Base-by-base conservation (phyloP, 2,329 filamentous ascomycete genomes). In the Fusarium siculi region DNA sequence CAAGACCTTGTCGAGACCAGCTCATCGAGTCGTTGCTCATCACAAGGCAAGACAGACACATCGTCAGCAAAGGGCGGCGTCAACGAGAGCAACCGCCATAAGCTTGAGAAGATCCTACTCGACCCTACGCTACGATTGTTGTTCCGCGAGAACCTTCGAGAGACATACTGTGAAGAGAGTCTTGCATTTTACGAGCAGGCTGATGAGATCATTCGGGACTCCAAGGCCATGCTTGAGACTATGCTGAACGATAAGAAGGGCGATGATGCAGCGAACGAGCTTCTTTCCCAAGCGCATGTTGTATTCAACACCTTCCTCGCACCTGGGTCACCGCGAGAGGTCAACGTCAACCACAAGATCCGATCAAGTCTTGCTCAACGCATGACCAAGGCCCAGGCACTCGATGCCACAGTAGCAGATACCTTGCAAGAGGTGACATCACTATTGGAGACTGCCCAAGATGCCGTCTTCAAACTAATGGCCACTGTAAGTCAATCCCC, bases 291-390 rank as follows among this genome's bases (percentile, higher is more conserved):
- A 73, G 95, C 96, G 6, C 98, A 99, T 83, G 94, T 93, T 76
- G 91, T 98, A 72, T 99, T 98, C 88, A 99, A 98, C 79, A 96
- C 96, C n/a, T 99, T 98, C 84, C 84, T 99, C 73, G 96, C 96
- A 1, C 96, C 96, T 7, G 96, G 96, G 3, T 98, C 96, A 49
- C 96, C 96, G 4, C 97, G 96, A 80, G 96, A 99, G 84, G 89
- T 98, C 66, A 98, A 98, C 84, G 98, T 98, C 77, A 96, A 99
- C 80, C 96, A 98, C 81, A 93, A 94, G 77, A 87, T 99, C 43
- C 94, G 96, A 69, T 97, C 96, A 81, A 96, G 96, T 80, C 87
- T 99, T 67, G 95, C 96, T 6, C 95, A 93, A 28, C 92, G 95
- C 58, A 99, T 99, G 96, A 99, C 96, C 59, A 95, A 96, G 81